Evolutionary conservation across 2,329 filamentous ascomycete genomes (phyloP).

Genomic region (Alternaria ethzedia): DNA sequence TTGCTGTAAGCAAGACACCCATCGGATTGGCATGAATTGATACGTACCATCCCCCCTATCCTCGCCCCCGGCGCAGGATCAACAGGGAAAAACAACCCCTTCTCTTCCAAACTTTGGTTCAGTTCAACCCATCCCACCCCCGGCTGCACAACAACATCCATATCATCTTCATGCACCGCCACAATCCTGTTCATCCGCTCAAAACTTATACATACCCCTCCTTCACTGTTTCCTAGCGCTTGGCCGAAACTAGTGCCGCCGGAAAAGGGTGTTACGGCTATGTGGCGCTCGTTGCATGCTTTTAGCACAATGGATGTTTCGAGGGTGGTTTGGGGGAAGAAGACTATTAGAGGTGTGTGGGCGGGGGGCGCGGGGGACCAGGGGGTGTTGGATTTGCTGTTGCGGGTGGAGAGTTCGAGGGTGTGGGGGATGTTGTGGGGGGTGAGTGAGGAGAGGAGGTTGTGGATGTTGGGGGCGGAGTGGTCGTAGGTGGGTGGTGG

Average conservation of each 20-base stretch:
- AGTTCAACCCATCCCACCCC: constrained; percentile 83
- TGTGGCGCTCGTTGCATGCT: constrained; percentile 75
- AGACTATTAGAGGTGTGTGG: constrained; percentile 61
- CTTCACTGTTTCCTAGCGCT: constrained; percentile 79
- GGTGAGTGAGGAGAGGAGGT: not conserved
- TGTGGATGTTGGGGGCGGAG: constrained; percentile 9
- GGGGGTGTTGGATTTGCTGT: constrained; percentile 28
- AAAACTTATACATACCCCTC: constrained; percentile 86
- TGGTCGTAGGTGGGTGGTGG: constrained; percentile 22
- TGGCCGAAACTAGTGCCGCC: constrained; percentile 90
- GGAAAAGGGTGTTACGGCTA: constrained; percentile 85
- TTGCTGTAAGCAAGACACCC: too few species aligned
- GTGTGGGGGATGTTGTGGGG: constrained; percentile 16
- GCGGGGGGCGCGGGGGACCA: constrained; percentile 30
- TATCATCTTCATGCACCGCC: constrained; percentile 72
- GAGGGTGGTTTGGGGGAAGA: constrained; percentile 77
- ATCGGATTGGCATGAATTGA: too few species aligned
- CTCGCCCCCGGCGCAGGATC: constrained; percentile 91
- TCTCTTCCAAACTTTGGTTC: constrained; percentile 71
- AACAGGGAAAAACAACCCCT: constrained; percentile 84
- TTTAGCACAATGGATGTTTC: constrained; percentile 83
- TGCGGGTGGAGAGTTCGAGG: constrained; percentile 7
- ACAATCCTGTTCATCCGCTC: constrained; percentile 83
- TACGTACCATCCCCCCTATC: constrained; percentile 80
- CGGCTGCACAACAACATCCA: constrained; percentile 62